A percentile compares a stretch with the other conserved stretches of the same genome.
These are phyloP conservation scores for Diaporthe capsici DNA, from an alignment of 2,329 filamentous ascomycete genomes.

Conservation along the genomic window DNA sequence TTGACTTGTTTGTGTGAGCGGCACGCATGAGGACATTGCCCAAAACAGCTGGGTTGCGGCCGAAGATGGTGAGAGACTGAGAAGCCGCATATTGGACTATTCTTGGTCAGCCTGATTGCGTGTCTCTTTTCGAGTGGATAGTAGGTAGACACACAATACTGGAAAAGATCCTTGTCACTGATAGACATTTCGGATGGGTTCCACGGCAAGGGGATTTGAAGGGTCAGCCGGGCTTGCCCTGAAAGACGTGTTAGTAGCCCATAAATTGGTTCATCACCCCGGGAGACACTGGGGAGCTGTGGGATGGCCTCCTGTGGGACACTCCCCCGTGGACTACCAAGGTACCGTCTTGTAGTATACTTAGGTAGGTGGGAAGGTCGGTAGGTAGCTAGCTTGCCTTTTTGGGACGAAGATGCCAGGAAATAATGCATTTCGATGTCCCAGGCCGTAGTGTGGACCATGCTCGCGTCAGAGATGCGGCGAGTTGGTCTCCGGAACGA, in stretches of 20 bases:
- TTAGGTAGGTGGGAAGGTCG: neutral
- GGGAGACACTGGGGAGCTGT: neutral
- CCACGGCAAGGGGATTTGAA: neutral
- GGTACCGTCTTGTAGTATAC: neutral
- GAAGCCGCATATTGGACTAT: constrained; percentile 42
- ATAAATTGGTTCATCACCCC: neutral
- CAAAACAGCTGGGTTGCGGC: constrained; percentile 42
- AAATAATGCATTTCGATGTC: constrained; percentile 17
- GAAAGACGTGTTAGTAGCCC: neutral
- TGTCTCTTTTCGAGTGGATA: neutral
- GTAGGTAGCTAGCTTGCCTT: neutral
- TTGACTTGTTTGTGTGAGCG: constrained; percentile 36
- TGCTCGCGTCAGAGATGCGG: neutral
- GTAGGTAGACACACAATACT: neutral
- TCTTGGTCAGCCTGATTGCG: neutral
- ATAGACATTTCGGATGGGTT: constrained; percentile 8
- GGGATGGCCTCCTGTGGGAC: neutral
- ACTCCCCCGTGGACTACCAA: neutral
- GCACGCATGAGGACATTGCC: constrained; percentile 45
- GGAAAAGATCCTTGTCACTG: constrained; percentile 20
- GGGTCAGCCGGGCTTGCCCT: neutral
- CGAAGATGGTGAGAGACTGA: constrained; percentile 45
- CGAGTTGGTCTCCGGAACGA: neutral
- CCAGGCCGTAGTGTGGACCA: constrained; percentile 5
- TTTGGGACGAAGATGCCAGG: neutral